Conservation (phyloP, 176 grass and related monocot species). For the Phyllostachys edulis region DNA sequence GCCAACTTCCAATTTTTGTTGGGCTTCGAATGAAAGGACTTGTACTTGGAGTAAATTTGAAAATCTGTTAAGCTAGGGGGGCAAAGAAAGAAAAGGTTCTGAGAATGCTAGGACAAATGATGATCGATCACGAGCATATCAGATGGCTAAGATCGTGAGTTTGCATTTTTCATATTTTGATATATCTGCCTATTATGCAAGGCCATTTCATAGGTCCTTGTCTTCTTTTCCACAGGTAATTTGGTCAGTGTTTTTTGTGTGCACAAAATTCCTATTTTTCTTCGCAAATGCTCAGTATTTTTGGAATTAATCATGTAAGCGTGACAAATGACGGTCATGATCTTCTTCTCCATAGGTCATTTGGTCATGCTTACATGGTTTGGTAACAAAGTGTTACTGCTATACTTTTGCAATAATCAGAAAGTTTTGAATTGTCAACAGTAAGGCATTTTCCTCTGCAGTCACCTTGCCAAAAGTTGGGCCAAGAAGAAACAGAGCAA, state of each 20-base stretch:
- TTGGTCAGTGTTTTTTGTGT: not conserved
- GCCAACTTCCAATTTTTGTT: not conserved
- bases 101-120: not conserved
- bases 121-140: not conserved
- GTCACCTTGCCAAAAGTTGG: slow-evolving; percentile 18
- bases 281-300: not conserved
- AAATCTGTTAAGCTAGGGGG: not conserved
- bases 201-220: not conserved
- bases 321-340: not conserved
- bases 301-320: not conserved
- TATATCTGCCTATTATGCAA: not conserved
- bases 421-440: not conserved
- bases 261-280: not conserved
- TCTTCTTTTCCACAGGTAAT: not conserved
- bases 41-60: not conserved
- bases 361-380: not conserved
- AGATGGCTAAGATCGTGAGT: not conserved
- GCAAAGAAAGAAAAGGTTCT: not conserved
- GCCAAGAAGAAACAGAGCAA: slow-evolving; percentile 14
- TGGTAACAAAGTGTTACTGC: not conserved
- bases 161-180: not conserved
- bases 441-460: slow-evolving; percentile 12
- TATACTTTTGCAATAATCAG: not conserved
- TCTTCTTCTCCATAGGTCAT: not conserved
- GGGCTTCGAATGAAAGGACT: not conserved